Evolutionary conservation across 352 stramenopile species (phyloP).

Genomic region (Globisporangium acanthophoron): DNA sequence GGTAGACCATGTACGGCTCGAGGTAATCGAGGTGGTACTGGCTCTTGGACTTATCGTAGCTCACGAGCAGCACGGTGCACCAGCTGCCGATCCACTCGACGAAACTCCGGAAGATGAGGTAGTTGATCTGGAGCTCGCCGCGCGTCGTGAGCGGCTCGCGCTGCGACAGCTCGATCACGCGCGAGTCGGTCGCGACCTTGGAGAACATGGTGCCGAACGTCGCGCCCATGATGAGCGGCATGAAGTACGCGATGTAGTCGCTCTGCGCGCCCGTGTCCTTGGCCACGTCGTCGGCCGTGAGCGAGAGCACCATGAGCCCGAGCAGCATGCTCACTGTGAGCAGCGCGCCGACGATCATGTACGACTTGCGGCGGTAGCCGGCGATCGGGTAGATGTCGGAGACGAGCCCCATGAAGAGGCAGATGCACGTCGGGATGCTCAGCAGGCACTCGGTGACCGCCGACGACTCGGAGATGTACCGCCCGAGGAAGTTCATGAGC

Average conservation of each 20-base stretch:
- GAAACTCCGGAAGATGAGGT: constrained; percentile 51
- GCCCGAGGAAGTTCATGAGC: constrained; percentile 58
- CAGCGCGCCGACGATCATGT: constrained; percentile 80
- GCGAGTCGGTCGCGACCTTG: constrained; percentile 81
- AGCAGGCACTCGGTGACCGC: constrained; percentile 66
- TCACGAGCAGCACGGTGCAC: constrained; percentile 39
- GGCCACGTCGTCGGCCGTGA: constrained; percentile 19
- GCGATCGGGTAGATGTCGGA: constrained; percentile 84
- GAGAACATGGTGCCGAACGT: constrained; percentile 79
- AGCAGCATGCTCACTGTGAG: constrained; percentile 49
- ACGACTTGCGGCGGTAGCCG: constrained; percentile 86
- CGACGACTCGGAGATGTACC: constrained; percentile 44
- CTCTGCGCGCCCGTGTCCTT: constrained; percentile 17
- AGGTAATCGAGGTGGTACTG: constrained; percentile 42
- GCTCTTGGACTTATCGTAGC: constrained; percentile 28
- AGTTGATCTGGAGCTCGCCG: constrained; percentile 75
- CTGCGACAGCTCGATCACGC: constrained; percentile 77
- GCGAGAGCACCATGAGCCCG: constrained; percentile 44
- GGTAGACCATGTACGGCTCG: constrained; percentile 48
- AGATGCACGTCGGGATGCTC: constrained; percentile 85
- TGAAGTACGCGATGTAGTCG: constrained; percentile 21
- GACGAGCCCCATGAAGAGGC: constrained; percentile 83
- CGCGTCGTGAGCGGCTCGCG: constrained; percentile 61
- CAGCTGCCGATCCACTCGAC: constrained; percentile 48
- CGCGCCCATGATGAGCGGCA: constrained; percentile 68